phyloP scores from a whole-genome alignment of 805 yeast genomes.

The Candida argentea region DNA sequence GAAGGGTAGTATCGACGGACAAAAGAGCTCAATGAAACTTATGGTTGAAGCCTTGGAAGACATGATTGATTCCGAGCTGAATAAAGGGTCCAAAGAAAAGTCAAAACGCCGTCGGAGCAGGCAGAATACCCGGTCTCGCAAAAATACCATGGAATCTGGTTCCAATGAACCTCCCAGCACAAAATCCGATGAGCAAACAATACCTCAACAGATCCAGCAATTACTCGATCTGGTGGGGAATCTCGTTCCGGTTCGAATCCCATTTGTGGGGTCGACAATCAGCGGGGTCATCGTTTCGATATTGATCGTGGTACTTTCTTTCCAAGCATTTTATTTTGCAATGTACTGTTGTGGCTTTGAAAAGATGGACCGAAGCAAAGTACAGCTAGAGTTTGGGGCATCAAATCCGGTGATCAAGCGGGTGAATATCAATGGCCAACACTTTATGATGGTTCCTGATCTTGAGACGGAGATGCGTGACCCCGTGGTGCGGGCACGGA shows the following conservation, averaged over 20 bases:
- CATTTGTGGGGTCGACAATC: constrained; percentile 13
- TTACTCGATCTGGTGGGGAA: constrained; percentile 17
- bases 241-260: constrained; percentile 14
- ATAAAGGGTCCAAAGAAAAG: constrained; percentile 5
- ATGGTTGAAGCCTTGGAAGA: constrained; percentile 39
- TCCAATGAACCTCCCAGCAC: constrained; percentile 1
- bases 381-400: constrained; percentile 9
- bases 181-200: background rate
- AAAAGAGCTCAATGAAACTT: constrained; percentile 46
- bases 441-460: constrained; percentile 32
- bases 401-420: constrained; percentile 5
- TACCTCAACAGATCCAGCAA: constrained; percentile 10
- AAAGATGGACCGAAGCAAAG: no score
- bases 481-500: constrained; percentile 22
- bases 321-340: constrained; percentile 6
- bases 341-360: no score
- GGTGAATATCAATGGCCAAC: constrained; percentile 22
- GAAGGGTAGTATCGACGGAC: constrained; percentile 75
- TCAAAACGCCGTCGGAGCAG: constrained; percentile 7
- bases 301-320: constrained; percentile 6
- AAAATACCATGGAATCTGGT: background rate
- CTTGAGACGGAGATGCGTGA: constrained; percentile 21
- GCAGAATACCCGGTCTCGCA: constrained; percentile 4
- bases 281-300: constrained; percentile 10
- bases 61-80: constrained; percentile 18